Evolutionary conservation across 495 filamentous ascomycete genomes (phyloP).

Genomic region (Penicillium bovifimosum): DNA sequence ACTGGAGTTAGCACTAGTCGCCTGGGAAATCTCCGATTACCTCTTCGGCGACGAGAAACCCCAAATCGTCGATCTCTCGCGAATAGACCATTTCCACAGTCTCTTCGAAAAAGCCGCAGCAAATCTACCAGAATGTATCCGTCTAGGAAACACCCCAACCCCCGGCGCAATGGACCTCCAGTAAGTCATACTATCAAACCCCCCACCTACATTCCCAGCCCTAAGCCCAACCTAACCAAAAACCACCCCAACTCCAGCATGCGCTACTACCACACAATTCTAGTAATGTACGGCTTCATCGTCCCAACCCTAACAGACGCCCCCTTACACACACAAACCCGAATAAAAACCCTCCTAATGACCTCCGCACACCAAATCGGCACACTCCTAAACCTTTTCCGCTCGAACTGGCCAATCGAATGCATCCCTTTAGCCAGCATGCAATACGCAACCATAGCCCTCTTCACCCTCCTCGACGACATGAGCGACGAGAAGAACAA

Average conservation of each 20-base stretch:
- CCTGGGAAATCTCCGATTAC: slow-evolving; percentile 8
- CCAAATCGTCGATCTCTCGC: neutral
- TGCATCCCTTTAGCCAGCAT: slow-evolving; percentile 6
- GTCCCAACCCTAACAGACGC: neutral
- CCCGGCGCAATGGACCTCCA: slow-evolving; percentile 5
- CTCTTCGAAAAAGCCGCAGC: neutral
- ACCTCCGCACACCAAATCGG: slow-evolving; percentile 3
- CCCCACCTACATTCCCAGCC: neutral
- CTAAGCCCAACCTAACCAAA: neutral
- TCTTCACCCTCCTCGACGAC: slow-evolving; percentile 17
- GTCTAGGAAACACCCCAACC: neutral
- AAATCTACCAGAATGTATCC: neutral
- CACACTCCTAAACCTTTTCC: slow-evolving; percentile 5
- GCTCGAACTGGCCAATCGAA: slow-evolving; percentile 12
- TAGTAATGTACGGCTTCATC: slow-evolving; percentile 8
- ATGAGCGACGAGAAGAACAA: slow-evolving; percentile 9
- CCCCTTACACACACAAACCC: neutral
- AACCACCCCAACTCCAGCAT: no score
- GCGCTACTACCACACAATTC: slow-evolving; percentile 3
- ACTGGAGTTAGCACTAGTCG: slow-evolving; percentile 3
- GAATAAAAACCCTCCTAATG: neutral
- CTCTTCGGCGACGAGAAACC: slow-evolving; percentile 10
- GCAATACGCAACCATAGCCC: slow-evolving; percentile 9
- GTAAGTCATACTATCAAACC: neutral
- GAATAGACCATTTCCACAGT: neutral